Percentiles rank a stretch among this genome's conserved stretches.
phyloP scores from a whole-genome alignment of 352 stramenopile genomes.

The Pythium aquatile region DNA sequence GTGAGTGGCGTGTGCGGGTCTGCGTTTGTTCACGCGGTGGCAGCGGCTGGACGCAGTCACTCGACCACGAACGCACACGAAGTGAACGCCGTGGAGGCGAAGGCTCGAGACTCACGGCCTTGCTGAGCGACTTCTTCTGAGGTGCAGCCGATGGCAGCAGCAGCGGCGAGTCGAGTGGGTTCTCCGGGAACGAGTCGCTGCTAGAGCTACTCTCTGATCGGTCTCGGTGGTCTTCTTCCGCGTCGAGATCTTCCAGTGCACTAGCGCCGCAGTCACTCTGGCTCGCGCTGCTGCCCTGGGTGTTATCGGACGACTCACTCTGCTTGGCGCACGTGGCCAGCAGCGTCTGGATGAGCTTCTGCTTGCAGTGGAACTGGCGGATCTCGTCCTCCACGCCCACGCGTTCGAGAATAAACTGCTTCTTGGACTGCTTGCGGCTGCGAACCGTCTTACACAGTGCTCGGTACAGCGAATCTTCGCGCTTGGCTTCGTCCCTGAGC shows the following conservation, averaged over 20 bases:
- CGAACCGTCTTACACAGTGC: conserved; percentile 47
- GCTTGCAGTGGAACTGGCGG: conserved; percentile 47
- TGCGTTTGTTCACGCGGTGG: conserved; percentile 9
- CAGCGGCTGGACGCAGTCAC: conserved; percentile 15
- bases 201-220: conserved; percentile 8
- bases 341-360: conserved; percentile 62
- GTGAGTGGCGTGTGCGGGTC: conserved; percentile 22
- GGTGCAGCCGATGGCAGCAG: neutral
- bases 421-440: conserved; percentile 35
- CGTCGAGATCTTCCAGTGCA: conserved; percentile 12
- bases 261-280: conserved; percentile 27
- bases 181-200: conserved; percentile 15
- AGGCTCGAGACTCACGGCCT: conserved; percentile 9
- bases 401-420: conserved; percentile 37
- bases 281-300: conserved; percentile 33
- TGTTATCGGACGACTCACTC: conserved; percentile 22
- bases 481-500: conserved; percentile 46
- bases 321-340: conserved; percentile 46
- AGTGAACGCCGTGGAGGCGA: neutral
- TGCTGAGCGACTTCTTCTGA: conserved; percentile 10
- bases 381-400: conserved; percentile 40
- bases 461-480: conserved; percentile 42
- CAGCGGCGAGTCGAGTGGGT: conserved; percentile 13
- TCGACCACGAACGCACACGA: conserved; percentile 22
- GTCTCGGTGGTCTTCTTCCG: neutral